Evolutionary conservation across 1,284 basidiomycete genomes (phyloP), one percentile per base, ranked within the genome.

Genomic region (Rhodotorula sp.): DNA sequence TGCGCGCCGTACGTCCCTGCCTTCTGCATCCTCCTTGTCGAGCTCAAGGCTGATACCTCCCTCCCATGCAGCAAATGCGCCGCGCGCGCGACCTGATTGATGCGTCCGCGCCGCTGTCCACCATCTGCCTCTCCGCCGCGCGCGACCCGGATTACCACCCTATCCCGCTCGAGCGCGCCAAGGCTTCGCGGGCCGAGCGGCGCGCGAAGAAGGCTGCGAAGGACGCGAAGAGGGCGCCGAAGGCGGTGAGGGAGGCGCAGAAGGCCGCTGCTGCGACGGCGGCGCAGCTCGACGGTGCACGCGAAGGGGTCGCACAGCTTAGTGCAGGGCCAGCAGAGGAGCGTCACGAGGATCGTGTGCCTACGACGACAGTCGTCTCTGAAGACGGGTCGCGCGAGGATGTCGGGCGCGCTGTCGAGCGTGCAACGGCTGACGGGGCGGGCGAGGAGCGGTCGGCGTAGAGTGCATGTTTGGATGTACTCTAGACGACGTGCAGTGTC

Each of bases 1-100:
- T 79, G 7, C 57, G 60, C 2, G 55, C 54, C 21, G 73, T 72
- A 39, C 57, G 73, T 66, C 37, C 3, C 1, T 34, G 25, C 12
- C 9, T 44, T 13, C 39, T 21, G 1, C 36, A 19, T 22, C 6
- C 9, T n/a, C 39, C 41, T 25, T 32, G 27, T 27, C 25, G 19
- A 19, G 27, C 10, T 32, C 29, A 27, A 29, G 15, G 21, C 32
- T 55, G 61, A 59, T 32, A 21, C 21, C 2, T 15, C 27, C 25
- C 25, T 37, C n/a, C 13, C 36, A 29, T 41, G 41, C 29, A 71
- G 70, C 69, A 74, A 65, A 65, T 74, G 70, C 56, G 58, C 34
- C 56, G 73, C 21, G 73, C 73, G 12, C 54, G 59, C 21, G 53
- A 51, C n/a, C 59, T 74, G 15, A 67, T 74, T 51, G 67, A 67